Base-by-base conservation (phyloP, 31 red algal species). In the Porphyra umbilicalis region DNA sequence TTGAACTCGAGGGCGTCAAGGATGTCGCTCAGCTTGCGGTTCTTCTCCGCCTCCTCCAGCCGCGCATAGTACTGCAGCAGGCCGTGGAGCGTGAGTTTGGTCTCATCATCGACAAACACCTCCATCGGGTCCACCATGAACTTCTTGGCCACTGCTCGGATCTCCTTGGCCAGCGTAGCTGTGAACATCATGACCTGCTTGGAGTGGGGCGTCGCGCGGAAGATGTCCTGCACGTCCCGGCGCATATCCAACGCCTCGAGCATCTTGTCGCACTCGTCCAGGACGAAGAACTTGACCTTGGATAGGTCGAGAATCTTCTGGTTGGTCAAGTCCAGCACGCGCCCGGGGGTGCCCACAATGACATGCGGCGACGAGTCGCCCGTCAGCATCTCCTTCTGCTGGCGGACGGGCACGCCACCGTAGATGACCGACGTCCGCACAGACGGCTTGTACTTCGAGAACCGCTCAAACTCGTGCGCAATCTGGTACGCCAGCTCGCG, bases 141-240 rank as follows among this genome's bases (percentile, higher is more conserved):
- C 75, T 98, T 95, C 89, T 94, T 95, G 16, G 85, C 86, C 25
- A 95, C 89, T 39, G 39, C 67, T 11, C 96, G 86, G 76, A 95
- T 95, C 83, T 95, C 93, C 81, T 91, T 90, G 10, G 90, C 82
- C 71, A 98, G 80, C 7, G 96, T 98, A 29, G 96, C 96, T 33
- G 92, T 92, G 75, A 98, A 98, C 96, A 98, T 98, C 92, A 98
- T 95, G 32, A 98, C 92, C 84, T 98, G 96, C 81, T 98, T 98
- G 34, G 94, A 89, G 78, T 91, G 87, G 33, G 93, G 97, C 16
- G 97, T 99, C 82, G 89, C 88, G 11, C 76, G 86, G 91, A 99
- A 99, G n/a, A 99, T 99, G 57, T 92, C 76, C 82, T 99, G 97
- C 85, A 98, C 90, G 88, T 94, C 93, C 6, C 90, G 86, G 83